Base-by-base conservation (phyloP, 768 basidiomycete species). In the Boletus pseudopeckii region DNA sequence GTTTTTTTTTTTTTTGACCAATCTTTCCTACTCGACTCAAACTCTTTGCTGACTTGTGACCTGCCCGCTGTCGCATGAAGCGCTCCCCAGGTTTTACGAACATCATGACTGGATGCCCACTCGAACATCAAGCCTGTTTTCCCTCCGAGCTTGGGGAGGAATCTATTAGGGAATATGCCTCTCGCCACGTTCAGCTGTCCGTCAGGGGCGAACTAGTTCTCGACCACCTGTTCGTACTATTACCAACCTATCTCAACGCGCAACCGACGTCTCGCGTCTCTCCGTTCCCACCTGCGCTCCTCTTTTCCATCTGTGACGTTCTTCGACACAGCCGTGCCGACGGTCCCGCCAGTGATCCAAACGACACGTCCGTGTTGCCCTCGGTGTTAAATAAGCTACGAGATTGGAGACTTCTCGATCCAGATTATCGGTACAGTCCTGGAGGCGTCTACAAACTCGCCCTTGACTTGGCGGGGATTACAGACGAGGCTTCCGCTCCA, bases 361-460 rank as follows among this genome's bases (percentile, higher is more conserved):
- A 1, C 10, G 40, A 57, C 4, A 14, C 45, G 17, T 48, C 56
- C 41, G 13, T 66, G 8, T 47, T 68, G 9, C 64, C 66, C 38
- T 54, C 14, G 47, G 67, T 66, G 17, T 50, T 68, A 55, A 45
- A 41, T 17, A 66, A 48, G 52, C 53, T 68, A 41, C 58, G 64
- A 17, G 51, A 50, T 8, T 68, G 66, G 67, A 60, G 66, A 41
- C 51, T 69, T 41, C 56, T 66, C 20, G 59, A 64, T 32, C 53
- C 46, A 20, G 42, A 43, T 0, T 17, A 52, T 50, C 66, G 64
- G 6, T 45, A 22, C 50, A 59, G 59, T 32, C 22, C 49, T 28
- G 43, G 38, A 8, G 56, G 54, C 7, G 14, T 64, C 22, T 47
- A 50, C 36, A 55, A 26, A 15, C 58, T 69, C 43, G 66, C 67